Conservation (phyloP, 768 basidiomycete species). For the Podaxis sp. region DNA sequence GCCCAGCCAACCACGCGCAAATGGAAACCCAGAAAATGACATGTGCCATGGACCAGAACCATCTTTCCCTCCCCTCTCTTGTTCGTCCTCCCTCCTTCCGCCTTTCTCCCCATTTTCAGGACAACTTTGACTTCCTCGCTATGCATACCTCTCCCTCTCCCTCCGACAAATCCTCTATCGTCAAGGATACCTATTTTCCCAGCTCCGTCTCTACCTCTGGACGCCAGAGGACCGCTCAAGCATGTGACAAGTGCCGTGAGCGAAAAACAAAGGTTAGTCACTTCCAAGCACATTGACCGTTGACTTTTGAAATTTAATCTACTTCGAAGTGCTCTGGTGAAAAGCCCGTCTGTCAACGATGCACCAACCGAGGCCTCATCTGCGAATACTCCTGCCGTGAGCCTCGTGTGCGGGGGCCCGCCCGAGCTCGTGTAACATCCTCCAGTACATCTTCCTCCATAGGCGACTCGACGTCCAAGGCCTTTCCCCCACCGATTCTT, state of each 20-base stretch:
- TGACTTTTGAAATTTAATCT: background rate
- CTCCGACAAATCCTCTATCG: background rate
- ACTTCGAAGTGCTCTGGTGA: conserved; percentile 54
- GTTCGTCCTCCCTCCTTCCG: conserved; percentile 1
- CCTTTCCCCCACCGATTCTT: background rate
- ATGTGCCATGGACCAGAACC: conserved; percentile 8
- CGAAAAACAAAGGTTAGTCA: conserved; percentile 55
- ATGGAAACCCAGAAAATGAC: conserved; percentile 13
- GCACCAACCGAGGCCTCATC: conserved; percentile 45
- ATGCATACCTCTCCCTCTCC: conserved; percentile 5
- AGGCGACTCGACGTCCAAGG: background rate
- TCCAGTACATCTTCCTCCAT: background rate
- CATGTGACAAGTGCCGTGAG: conserved; percentile 57
- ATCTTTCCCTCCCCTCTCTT: conserved; percentile 7
- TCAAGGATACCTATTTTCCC: conserved; percentile 8
- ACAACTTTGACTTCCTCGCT: background rate
- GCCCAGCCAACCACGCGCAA: background rate
- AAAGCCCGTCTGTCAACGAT: conserved; percentile 52
- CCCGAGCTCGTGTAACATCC: conserved; percentile 25
- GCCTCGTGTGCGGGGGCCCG: conserved; percentile 32
- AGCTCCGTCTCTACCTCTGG: conserved; percentile 34
- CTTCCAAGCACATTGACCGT: background rate
- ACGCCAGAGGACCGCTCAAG: conserved; percentile 52
- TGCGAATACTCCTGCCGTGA: conserved; percentile 49
- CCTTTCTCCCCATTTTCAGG: background rate